Conservation (phyloP, 139 green algal genomes). For the Diplosphaera chodatii region DNA sequence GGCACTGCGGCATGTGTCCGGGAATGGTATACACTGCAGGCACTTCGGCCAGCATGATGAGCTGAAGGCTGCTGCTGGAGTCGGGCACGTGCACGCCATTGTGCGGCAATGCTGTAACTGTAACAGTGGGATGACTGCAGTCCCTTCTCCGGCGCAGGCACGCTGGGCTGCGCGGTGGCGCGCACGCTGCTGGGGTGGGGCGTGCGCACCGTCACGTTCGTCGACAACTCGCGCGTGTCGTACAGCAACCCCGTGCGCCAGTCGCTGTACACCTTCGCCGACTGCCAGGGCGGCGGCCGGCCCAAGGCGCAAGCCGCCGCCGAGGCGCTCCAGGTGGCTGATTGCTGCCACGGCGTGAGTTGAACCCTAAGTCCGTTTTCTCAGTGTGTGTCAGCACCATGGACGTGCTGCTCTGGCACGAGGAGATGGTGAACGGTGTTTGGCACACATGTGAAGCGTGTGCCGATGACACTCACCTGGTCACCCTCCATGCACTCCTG, state of each 20-base stretch:
- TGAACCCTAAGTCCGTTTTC: background rate
- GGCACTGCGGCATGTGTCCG: too few relatives aligned
- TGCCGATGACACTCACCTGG: too few relatives aligned
- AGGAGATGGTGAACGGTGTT: too few relatives aligned
- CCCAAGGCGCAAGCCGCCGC: conserved; percentile 86
- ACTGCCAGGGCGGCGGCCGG: conserved; percentile 80
- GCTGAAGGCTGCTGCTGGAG: conserved; percentile 68
- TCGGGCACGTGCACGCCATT: conserved; percentile 85
- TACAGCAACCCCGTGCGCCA: conserved; percentile 91
- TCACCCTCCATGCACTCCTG: too few relatives aligned
- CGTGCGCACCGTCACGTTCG: conserved; percentile 76
- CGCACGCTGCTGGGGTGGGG: conserved; percentile 89
- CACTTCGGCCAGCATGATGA: too few relatives aligned
- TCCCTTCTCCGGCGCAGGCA: too few relatives aligned
- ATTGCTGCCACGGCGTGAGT: background rate
- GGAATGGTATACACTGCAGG: too few relatives aligned
- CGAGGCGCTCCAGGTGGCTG: conserved; percentile 38
- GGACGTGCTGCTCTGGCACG: too few relatives aligned
- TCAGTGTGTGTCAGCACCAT: background rate
- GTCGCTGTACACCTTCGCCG: conserved; percentile 81
- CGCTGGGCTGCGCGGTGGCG: conserved; percentile 88
- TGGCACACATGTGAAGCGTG: too few relatives aligned
- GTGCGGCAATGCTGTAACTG: too few relatives aligned
- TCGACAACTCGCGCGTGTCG: conserved; percentile 78
- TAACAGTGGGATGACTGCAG: too few relatives aligned